Evolutionary conservation across 768 basidiomycete species (phyloP), one percentile per base, ranked within the genome.

Genomic region (Lactarius psammicola): DNA sequence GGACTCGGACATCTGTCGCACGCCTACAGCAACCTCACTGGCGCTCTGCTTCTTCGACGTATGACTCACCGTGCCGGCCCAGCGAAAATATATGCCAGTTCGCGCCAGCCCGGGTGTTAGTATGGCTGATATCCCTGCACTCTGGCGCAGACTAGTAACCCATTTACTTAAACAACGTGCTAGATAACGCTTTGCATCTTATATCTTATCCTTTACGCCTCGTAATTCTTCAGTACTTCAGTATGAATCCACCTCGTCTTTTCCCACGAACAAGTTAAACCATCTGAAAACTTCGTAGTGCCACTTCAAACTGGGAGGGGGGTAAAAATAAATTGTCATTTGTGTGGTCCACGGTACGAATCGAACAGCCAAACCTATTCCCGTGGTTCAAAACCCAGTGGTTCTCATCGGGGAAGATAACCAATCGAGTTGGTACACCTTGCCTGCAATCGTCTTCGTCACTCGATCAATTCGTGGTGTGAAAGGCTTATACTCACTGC

Each of bases 241-340:
- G 20, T 63, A 58, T 26, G 55, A n/a, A 3, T 63, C 60, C 59
- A 38, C 63, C 2, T 62, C 56, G 31, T 61, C 69, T 44, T 72
- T 69, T 38, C 84, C 87, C 15, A 88, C 80, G 70, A 82, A 91
- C 72, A 85, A 76, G 63, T 89, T 85, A 67, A 97, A 88, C 94
- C 94, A 98, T 66, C 85, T 82, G 78, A 99, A 89, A 15, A 98
- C 89, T 75, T 99, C 96, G 69, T 90, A 81, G 77, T 98, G 93
- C 96, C 96, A 98, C 75, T 94, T 94, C 74, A 96, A 78, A 73
- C 92, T 90, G 71, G 56, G 26, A 10, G 49, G 17, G 49, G 33
- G 63, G 56, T 17, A 17, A 54, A 51, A 36, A 23, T 57, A 17
- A 44, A 36, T 63, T n/a, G 46, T 11, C 46, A 46, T 49, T 0